Evolutionary conservation across 2,329 filamentous ascomycete species (phyloP).

Genomic region (Aspergillus luchuensis): DNA sequence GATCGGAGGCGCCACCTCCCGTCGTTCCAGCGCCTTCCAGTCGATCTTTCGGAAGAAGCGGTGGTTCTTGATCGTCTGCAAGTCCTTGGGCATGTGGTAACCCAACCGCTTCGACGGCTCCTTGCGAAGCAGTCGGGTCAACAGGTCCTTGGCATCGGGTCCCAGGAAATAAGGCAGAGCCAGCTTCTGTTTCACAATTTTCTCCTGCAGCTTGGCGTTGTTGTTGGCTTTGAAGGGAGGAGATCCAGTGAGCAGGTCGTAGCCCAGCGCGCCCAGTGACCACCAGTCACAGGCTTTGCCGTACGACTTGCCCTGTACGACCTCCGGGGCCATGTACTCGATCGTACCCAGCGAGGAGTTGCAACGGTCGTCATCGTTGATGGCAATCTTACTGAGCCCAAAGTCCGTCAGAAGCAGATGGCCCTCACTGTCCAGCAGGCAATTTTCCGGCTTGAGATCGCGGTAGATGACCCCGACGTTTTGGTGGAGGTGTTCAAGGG

Average conservation of each 20-base stretch:
- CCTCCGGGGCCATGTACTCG: constrained; percentile 98
- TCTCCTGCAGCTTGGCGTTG: constrained; percentile 91
- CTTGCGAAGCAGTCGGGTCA: constrained; percentile 86
- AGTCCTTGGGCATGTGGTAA: constrained; percentile 82
- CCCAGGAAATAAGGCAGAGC: constrained; percentile 86
- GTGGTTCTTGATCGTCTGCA: constrained; percentile 83
- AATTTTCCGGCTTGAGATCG: constrained; percentile 97
- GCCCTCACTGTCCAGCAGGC: constrained; percentile 84
- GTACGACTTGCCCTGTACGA: constrained; percentile 84
- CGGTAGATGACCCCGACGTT: constrained; percentile 94
- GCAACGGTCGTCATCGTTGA: constrained; percentile 70
- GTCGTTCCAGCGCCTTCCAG: constrained; percentile 81
- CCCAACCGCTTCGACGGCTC: constrained; percentile 90
- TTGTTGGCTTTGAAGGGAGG: constrained; percentile 91
- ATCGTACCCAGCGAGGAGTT: constrained; percentile 92
- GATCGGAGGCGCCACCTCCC: constrained; percentile 86
- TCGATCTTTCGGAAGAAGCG: constrained; percentile 97
- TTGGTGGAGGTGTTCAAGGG: constrained; percentile 87
- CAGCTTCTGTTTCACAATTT: constrained; percentile 92
- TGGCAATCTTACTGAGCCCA: constrained; percentile 89
- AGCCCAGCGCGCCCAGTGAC: constrained; percentile 91
- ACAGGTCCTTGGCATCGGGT: constrained; percentile 88
- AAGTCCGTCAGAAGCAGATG: constrained; percentile 96
- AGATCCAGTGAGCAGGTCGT: constrained; percentile 87
- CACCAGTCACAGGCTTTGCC: constrained; percentile 98